Evolutionary conservation across 177 flowering plant species (phyloP).

Genomic region (Telopea speciosissima): DNA sequence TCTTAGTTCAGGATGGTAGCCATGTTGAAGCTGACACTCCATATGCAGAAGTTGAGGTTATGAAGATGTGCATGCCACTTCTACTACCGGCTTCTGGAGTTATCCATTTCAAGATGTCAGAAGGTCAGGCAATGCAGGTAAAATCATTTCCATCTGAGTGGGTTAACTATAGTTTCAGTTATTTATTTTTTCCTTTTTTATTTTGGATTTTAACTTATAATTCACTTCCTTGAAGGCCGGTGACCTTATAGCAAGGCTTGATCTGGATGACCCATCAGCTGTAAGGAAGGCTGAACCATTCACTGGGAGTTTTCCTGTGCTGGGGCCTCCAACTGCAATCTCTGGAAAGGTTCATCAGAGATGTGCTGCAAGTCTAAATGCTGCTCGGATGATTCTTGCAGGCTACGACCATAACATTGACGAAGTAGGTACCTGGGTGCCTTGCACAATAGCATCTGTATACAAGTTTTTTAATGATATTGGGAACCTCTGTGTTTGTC

Average conservation of each 20-base stretch:
- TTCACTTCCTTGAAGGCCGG: constrained; percentile 56
- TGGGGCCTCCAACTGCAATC: constrained; percentile 94
- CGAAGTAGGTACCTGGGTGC: constrained; percentile 46
- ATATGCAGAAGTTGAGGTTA: constrained; percentile 98
- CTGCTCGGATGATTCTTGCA: constrained; percentile 93
- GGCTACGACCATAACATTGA: constrained; percentile 95
- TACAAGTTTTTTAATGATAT: background rate
- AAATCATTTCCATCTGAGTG: constrained; percentile 4
- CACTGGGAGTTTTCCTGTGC: constrained; percentile 76
- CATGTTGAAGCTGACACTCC: constrained; percentile 93
- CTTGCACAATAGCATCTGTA: background rate
- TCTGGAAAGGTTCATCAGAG: constrained; percentile 97
- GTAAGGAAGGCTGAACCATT: constrained; percentile 99
- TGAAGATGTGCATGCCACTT: constrained; percentile 99
- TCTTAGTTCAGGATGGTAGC: constrained; percentile 70
- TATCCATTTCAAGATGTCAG: constrained; percentile 78
- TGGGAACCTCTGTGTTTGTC: too few relatives aligned
- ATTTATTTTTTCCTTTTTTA: background rate
- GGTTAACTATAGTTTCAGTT: background rate
- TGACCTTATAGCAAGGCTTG: constrained; percentile 91
- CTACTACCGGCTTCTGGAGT: constrained; percentile 95
- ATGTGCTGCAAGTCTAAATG: constrained; percentile 89
- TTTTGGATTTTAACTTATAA: background rate
- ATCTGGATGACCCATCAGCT: constrained; percentile 97
- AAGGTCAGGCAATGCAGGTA: constrained; percentile 99